phyloP scores from a whole-genome alignment of 2,329 filamentous ascomycete species.

The Trichoderma brevicompactum region DNA sequence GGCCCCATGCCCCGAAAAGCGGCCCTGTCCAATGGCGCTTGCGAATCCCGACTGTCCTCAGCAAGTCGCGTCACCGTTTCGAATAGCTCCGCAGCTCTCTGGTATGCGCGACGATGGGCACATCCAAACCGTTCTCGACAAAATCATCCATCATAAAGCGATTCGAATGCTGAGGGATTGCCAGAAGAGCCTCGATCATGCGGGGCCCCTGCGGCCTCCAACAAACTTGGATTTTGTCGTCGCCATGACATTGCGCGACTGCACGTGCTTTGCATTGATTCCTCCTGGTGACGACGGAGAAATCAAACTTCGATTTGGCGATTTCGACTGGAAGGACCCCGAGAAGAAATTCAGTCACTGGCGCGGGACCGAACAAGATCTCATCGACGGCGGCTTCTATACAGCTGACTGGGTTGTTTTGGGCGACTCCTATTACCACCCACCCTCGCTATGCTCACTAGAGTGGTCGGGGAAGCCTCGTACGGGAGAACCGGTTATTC shows the following conservation, averaged over 20 bases:
- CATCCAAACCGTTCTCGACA: conserved; percentile 35
- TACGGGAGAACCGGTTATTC: conserved; percentile 32
- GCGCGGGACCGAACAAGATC: conserved; percentile 63
- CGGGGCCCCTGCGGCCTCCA: conserved; percentile 49
- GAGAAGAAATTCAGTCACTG: conserved; percentile 70
- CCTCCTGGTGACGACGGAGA: conserved; percentile 34
- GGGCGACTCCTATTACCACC: conserved; percentile 41
- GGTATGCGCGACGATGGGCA: conserved; percentile 39
- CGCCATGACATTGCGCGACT: conserved; percentile 82
- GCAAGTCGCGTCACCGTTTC: conserved; percentile 49
- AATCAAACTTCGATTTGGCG: conserved; percentile 67
- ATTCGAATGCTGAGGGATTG: conserved; percentile 42
- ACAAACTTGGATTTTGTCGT: conserved; percentile 59
- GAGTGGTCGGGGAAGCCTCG: conserved; percentile 36
- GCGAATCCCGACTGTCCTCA: conserved; percentile 54
- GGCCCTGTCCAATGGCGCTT: conserved; percentile 70
- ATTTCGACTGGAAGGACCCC: conserved; percentile 77
- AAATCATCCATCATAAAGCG: conserved; percentile 43
- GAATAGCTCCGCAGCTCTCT: conserved; percentile 44
- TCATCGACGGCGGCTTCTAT: conserved; percentile 74
- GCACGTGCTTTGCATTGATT: conserved; percentile 73
- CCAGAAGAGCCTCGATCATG: conserved; percentile 50
- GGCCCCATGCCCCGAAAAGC: conserved; percentile 43
- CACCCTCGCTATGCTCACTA: conserved; percentile 45
- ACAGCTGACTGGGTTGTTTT: conserved; percentile 47